These are phyloP conservation scores for Pterocarpus macrocarpus DNA, from an alignment of 306 rosid genomes.

Conservation along the genomic window DNA sequence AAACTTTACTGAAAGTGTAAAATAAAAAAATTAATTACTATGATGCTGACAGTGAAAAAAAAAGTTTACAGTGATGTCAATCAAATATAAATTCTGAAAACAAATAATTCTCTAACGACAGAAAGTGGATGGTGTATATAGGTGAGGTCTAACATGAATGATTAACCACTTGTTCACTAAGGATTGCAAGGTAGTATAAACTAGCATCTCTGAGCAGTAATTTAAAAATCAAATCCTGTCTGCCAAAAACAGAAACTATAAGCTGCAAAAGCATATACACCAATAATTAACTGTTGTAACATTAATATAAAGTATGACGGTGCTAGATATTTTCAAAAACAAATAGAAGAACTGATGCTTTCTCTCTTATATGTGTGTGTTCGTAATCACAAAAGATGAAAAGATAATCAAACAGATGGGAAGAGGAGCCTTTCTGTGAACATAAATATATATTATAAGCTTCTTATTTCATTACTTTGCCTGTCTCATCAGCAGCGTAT, in stretches of 20 bases:
- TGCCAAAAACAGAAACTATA: background rate
- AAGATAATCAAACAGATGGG: no score
- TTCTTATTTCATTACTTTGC: no score
- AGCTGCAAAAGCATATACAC: background rate
- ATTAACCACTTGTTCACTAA: background rate
- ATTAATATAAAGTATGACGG: background rate
- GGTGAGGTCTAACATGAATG: background rate
- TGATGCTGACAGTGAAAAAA: background rate
- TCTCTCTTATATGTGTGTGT: no score
- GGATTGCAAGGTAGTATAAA: conserved; percentile 12
- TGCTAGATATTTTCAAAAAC: no score
- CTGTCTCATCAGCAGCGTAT: no score
- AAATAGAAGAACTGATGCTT: no score
- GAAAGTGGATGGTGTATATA: background rate
- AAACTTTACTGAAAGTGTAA: background rate
- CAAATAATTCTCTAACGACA: background rate
- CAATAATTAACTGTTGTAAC: background rate
- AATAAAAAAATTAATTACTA: background rate
- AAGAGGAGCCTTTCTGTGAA: no score
- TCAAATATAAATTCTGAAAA: background rate
- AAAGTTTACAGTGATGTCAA: background rate
- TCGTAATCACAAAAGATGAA: no score
- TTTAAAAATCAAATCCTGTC: conserved; percentile 1
- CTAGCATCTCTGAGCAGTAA: background rate
- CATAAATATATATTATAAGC: no score